Evolutionary conservation across 345 rosid genomes (phyloP).

Genomic region (Citrus medica): DNA sequence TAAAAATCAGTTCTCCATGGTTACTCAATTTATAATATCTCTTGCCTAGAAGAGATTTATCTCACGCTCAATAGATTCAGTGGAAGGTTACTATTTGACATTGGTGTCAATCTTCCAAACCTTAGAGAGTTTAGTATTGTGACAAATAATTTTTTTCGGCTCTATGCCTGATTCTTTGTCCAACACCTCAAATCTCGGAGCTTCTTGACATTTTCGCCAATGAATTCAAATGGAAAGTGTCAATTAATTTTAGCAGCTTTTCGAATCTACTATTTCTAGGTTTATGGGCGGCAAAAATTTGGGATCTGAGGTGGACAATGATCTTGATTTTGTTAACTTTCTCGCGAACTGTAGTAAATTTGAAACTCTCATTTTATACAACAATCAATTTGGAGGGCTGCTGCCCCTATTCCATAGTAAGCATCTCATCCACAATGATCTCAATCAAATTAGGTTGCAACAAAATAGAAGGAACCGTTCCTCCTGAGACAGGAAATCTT

Average conservation of each 20-base stretch:
- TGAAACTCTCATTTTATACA: neutral
- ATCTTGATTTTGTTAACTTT: neutral
- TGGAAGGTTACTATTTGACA: constrained; percentile 6
- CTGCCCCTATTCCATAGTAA: neutral
- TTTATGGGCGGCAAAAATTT: neutral
- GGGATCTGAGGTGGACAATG: neutral
- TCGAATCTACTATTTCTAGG: neutral
- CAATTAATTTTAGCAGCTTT: neutral
- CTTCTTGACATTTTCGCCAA: neutral
- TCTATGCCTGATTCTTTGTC: neutral
- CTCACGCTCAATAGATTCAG: neutral
- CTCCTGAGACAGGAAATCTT: neutral
- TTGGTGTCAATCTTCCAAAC: constrained; percentile 15
- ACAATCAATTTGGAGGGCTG: neutral
- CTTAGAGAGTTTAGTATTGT: neutral
- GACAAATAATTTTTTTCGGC: neutral
- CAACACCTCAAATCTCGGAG: neutral
- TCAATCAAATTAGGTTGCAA: neutral
- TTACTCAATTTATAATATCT: constrained; percentile 20
- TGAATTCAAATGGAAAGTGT: neutral
- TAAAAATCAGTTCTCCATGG: neutral
- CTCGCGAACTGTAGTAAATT: neutral
- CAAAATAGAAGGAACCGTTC: neutral
- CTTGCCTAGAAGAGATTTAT: neutral
- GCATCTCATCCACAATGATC: neutral